Conservation (phyloP, 805 yeast genomes). For the Teunomyces gatunensis region DNA sequence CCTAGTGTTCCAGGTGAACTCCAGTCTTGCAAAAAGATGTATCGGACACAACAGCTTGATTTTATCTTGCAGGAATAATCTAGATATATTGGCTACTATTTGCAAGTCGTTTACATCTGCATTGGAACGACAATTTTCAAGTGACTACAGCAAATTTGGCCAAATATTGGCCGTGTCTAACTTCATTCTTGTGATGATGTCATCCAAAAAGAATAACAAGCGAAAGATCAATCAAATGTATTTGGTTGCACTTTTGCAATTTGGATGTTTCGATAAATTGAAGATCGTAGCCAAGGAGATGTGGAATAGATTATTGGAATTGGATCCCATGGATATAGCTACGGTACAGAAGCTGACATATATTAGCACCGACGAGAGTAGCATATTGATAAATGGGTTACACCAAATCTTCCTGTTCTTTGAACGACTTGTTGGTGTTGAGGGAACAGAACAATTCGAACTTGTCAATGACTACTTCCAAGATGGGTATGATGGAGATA, state of each 20-base stretch:
- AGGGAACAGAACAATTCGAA: conserved; percentile 10
- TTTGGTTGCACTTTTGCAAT: conserved; percentile 48
- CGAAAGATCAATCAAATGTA: conserved; percentile 37
- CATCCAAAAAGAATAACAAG: conserved; percentile 22
- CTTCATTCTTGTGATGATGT: conserved; percentile 29
- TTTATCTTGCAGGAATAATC: conserved; percentile 36
- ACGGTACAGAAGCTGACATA: conserved; percentile 30
- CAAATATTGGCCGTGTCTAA: conserved; percentile 35
- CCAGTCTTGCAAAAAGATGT: neutral
- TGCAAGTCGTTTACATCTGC: conserved; percentile 25
- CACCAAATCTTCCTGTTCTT: conserved; percentile 43
- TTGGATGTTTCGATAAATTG: conserved; percentile 42
- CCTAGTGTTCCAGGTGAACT: neutral
- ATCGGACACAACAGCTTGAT: conserved; percentile 7
- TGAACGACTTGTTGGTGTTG: conserved; percentile 40
- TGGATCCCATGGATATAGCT: conserved; percentile 13
- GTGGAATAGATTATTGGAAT: conserved; percentile 21
- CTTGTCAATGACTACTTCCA: neutral
- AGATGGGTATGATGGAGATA: neutral
- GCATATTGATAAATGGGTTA: conserved; percentile 40
- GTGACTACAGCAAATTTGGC: conserved; percentile 18
- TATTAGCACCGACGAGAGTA: conserved; percentile 33
- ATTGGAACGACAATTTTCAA: conserved; percentile 18
- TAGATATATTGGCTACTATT: conserved; percentile 31
- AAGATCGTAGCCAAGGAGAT: conserved; percentile 19